Evolutionary conservation across 345 rosid species (phyloP).

Genomic region (Populus ilicifolia): DNA sequence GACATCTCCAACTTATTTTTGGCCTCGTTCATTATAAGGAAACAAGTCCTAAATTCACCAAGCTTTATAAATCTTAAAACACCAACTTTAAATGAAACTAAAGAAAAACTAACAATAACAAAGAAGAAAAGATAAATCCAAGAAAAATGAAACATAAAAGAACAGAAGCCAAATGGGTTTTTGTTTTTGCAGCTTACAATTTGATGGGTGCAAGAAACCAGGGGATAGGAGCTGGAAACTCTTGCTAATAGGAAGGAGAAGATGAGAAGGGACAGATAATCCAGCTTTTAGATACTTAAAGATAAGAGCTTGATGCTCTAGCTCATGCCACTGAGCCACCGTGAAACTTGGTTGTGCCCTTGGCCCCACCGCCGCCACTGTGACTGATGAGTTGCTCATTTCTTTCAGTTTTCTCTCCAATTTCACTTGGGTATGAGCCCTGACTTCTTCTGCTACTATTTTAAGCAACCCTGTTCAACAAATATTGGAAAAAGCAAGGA

Average conservation of each 20-base stretch:
- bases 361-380: conserved; percentile 2
- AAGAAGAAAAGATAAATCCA: neutral
- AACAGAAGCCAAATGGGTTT: neutral
- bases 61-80: neutral
- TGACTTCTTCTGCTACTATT: neutral
- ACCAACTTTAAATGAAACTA: neutral
- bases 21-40: neutral
- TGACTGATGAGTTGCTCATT: conserved; percentile 1
- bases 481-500: neutral
- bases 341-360: conserved; percentile 31
- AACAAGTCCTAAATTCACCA: neutral
- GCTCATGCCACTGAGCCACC: conserved; percentile 71
- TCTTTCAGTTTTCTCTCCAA: neutral
- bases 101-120: neutral
- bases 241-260: conserved; percentile 54
- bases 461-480: neutral
- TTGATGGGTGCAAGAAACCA: conserved; percentile 1
- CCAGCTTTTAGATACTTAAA: conserved; percentile 76
- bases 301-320: conserved; percentile 86
- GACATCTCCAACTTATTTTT: neutral
- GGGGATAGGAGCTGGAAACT: conserved; percentile 40
- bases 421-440: neutral
- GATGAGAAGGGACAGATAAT: conserved; percentile 62
- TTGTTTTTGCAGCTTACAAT: neutral
- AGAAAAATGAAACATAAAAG: neutral